Evolutionary conservation across 495 filamentous ascomycete species (phyloP).

Genomic region (Neurospora sublineolata): DNA sequence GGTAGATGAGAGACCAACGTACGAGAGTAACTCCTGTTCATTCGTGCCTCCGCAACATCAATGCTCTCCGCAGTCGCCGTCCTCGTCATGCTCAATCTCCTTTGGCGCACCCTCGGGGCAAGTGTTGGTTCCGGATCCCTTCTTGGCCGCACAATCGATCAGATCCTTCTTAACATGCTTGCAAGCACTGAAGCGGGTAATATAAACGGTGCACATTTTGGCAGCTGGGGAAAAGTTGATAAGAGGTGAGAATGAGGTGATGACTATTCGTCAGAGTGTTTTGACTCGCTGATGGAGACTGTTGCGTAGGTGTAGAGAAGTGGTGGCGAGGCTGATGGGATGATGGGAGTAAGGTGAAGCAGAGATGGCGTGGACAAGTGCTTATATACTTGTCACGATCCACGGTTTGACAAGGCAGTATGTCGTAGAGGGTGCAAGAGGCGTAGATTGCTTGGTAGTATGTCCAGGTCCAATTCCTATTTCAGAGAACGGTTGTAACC

Average conservation of each 20-base stretch:
- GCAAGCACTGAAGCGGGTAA: not conserved
- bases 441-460: not conserved
- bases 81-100: not conserved
- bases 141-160: not conserved
- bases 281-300: not conserved
- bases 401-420: not conserved
- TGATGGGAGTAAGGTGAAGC: not conserved
- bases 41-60: not conserved
- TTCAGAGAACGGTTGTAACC: not conserved
- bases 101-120: not conserved
- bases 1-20: not conserved
- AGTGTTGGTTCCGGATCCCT: not conserved
- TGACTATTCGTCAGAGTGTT: not conserved
- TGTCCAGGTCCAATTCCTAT: not conserved
- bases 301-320: not conserved
- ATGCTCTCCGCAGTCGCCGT: not conserved
- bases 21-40: not conserved
- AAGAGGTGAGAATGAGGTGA: not conserved
- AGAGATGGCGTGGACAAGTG: not conserved
- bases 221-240: not conserved
- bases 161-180: not conserved
- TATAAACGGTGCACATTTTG: not conserved
- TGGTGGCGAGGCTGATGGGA: not conserved
- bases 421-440: not conserved
- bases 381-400: not conserved